These are phyloP conservation scores for Lepiota subincarnata DNA, from an alignment of 768 basidiomycete genomes.

Conservation along the genomic window DNA sequence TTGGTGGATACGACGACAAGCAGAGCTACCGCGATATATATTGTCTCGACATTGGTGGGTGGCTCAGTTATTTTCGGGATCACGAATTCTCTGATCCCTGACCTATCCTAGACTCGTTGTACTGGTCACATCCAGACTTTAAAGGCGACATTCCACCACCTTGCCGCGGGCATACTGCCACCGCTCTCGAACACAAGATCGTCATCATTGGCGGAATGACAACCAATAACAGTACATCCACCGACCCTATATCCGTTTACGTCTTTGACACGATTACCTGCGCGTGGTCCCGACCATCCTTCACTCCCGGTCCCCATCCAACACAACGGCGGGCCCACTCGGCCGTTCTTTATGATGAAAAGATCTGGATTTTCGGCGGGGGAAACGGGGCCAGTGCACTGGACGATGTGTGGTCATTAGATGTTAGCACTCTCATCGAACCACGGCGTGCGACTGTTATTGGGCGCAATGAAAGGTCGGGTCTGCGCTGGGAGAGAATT, in stretches of 20 bases:
- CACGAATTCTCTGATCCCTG: neutral
- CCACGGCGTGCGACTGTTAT: conserved; percentile 20
- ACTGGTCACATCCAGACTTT: conserved; percentile 78
- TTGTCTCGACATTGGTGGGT: conserved; percentile 79
- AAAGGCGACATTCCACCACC: conserved; percentile 75
- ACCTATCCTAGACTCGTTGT: conserved; percentile 68
- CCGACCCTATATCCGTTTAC: conserved; percentile 80
- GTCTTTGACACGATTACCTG: conserved; percentile 75
- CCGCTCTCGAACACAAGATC: conserved; percentile 73
- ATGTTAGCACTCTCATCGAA: conserved; percentile 37
- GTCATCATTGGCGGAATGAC: conserved; percentile 86
- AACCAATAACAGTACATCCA: conserved; percentile 69
- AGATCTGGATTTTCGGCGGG: conserved; percentile 86
- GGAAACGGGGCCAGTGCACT: conserved; percentile 85
- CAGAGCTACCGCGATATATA: conserved; percentile 72
- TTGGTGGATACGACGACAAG: conserved; percentile 85
- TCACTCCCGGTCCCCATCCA: conserved; percentile 35
- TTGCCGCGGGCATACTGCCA: conserved; percentile 85
- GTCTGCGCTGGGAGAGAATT: conserved; percentile 40
- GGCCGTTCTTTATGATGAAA: conserved; percentile 66
- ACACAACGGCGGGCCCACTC: conserved; percentile 84
- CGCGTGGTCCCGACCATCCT: conserved; percentile 55
- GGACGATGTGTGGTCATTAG: conserved; percentile 87
- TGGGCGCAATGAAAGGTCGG: conserved; percentile 12
- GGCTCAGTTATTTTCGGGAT: conserved; percentile 13